These are phyloP conservation scores for Phylloporus sp. DNA, from an alignment of 768 basidiomycete genomes.

Conservation along the genomic window DNA sequence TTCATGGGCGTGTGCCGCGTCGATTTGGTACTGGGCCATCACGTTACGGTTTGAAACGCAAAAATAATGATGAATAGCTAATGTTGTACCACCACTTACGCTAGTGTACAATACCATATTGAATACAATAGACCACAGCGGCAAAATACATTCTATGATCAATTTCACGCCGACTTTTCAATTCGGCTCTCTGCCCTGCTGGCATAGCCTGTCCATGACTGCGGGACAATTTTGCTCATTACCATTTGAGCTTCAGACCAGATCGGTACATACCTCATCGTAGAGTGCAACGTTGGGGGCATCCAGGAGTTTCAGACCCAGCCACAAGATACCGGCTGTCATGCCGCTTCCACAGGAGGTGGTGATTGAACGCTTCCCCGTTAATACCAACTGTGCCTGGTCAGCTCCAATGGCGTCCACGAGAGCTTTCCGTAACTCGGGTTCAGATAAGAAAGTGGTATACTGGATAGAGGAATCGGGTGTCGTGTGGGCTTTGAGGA, in stretches of 20 bases:
- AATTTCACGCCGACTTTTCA: conserved; percentile 38
- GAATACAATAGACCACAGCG: conserved; percentile 6
- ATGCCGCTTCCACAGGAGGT: conserved; percentile 94
- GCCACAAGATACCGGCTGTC: conserved; percentile 95
- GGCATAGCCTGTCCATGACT: conserved; percentile 98
- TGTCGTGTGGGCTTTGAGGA: conserved; percentile 47
- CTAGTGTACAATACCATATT: conserved; percentile 18
- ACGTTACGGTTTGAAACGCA: conserved; percentile 8
- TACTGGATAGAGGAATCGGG: conserved; percentile 42
- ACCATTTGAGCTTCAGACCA: conserved; percentile 5
- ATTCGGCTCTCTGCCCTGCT: conserved; percentile 71
- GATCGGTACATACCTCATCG: conserved; percentile 71
- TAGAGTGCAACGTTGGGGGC: conserved; percentile 69
- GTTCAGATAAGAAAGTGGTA: conserved; percentile 54
- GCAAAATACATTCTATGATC: conserved; percentile 5
- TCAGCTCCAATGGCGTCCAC: conserved; percentile 59
- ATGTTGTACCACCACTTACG: conserved; percentile 30
- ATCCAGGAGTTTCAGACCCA: conserved; percentile 76
- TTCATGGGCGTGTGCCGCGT: conserved; percentile 16
- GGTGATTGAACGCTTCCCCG: conserved; percentile 58
- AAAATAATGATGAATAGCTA: conserved; percentile 18
- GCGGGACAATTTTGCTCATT: conserved; percentile 15
- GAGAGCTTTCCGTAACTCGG: conserved; percentile 58
- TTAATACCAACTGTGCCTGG: conserved; percentile 51
- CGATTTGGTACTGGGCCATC: conserved; percentile 11